Evolutionary conservation across 495 filamentous ascomycete species (phyloP).

Genomic region (Tricharina praecox): DNA sequence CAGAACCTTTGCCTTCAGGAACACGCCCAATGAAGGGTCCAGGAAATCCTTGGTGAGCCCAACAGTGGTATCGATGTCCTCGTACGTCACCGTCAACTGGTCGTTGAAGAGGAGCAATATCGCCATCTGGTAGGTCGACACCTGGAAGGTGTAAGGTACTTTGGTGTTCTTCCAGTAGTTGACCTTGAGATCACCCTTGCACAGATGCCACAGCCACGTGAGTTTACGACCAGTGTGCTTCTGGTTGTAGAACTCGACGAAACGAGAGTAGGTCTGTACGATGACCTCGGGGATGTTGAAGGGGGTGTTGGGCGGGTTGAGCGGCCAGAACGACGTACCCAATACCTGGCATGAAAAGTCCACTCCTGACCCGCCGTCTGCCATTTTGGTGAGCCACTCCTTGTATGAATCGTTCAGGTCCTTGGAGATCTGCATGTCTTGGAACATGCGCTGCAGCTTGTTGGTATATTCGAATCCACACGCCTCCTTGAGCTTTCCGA

Average conservation of each 20-base stretch:
- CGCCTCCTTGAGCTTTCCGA: constrained; percentile 95
- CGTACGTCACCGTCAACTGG: constrained; percentile 63
- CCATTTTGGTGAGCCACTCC: constrained; percentile 36
- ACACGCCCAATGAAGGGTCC: constrained; percentile 65
- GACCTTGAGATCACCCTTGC: constrained; percentile 89
- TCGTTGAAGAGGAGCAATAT: constrained; percentile 95
- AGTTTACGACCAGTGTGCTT: constrained; percentile 95
- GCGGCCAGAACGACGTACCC: constrained; percentile 94
- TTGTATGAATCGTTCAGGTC: constrained; percentile 82
- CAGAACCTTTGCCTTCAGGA: constrained; percentile 83
- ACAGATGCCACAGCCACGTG: constrained; percentile 95
- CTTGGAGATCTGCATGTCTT: constrained; percentile 96
- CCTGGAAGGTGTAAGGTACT: constrained; percentile 89
- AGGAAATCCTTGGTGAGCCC: constrained; percentile 61
- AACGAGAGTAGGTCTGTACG: constrained; percentile 68
- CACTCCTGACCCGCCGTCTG: constrained; percentile 31
- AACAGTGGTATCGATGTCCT: constrained; percentile 69
- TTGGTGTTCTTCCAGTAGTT: constrained; percentile 80
- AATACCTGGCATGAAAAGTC: constrained; percentile 40
- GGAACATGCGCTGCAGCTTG: constrained; percentile 98
- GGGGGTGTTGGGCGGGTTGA: constrained; percentile 63
- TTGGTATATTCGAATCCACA: constrained; percentile 99
- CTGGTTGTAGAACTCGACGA: constrained; percentile 77
- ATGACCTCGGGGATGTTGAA: constrained; percentile 79
- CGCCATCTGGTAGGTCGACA: constrained; percentile 94